These are phyloP conservation scores for Leishmania martiniquensis DNA, from an alignment of 208 protist species.

Conservation along the genomic window DNA sequence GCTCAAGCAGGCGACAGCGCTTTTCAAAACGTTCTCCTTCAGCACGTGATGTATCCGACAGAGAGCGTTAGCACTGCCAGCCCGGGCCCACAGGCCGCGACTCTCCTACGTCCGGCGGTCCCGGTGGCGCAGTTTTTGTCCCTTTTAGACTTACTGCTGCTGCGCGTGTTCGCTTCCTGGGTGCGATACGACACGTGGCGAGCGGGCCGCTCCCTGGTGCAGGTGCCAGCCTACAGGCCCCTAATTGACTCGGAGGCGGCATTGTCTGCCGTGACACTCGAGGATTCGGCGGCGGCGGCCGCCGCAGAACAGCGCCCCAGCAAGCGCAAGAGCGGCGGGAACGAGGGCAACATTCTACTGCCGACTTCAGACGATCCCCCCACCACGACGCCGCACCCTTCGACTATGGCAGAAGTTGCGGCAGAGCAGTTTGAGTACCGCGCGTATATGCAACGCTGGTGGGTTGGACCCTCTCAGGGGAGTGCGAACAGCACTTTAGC, in stretches of 20 bases:
- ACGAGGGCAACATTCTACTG: not conserved
- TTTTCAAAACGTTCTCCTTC: slow-evolving; percentile 26
- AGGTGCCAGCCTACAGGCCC: slow-evolving; percentile 45
- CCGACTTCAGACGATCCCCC: not conserved
- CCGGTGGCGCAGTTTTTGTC: slow-evolving; percentile 36
- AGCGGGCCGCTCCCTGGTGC: slow-evolving; percentile 15
- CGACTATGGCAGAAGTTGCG: slow-evolving; percentile 40
- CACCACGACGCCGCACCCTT: slow-evolving; percentile 13
- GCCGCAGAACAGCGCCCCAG: slow-evolving; percentile 9
- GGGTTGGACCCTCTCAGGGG: not conserved
- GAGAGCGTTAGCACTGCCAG: slow-evolving; percentile 1
- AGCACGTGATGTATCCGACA: slow-evolving; percentile 29
- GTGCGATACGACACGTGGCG: slow-evolving; percentile 40
- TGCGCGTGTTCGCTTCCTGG: slow-evolving; percentile 30
- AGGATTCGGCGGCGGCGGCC: slow-evolving; percentile 1
- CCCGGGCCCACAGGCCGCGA: not conserved
- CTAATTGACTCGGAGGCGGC: slow-evolving; percentile 37
- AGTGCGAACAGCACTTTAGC: not conserved
- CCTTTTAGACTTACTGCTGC: slow-evolving; percentile 21
- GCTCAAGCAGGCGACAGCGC: slow-evolving; percentile 7
- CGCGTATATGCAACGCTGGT: slow-evolving; percentile 27
- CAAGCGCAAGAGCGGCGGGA: slow-evolving; percentile 16
- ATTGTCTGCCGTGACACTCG: not conserved
- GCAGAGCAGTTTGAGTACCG: slow-evolving; percentile 37
- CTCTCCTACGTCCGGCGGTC: slow-evolving; percentile 19